phyloP scores from a whole-genome alignment of 1,139 yeast genomes.

The Magnusiomyces tetraspermus region DNA sequence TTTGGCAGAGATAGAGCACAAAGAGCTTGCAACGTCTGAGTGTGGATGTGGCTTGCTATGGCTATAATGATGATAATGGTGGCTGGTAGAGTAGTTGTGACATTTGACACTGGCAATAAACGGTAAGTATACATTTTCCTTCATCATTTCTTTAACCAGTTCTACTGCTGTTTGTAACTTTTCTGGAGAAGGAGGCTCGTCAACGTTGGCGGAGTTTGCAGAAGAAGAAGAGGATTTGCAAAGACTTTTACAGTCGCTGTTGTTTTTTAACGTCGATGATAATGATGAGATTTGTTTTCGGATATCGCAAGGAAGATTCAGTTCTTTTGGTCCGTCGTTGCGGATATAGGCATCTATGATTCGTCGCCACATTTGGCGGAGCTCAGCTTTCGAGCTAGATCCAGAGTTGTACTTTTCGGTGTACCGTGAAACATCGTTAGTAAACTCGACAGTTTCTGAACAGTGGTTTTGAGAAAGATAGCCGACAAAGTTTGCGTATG shows the following conservation, averaged over 20 bases:
- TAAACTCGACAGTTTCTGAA: conserved; percentile 31
- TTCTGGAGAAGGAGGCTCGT: conserved; percentile 22
- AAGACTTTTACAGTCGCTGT: background rate
- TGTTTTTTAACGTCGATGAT: conserved; percentile 1
- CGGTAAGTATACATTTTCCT: conserved; percentile 26
- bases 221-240: conserved; percentile 1
- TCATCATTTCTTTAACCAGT: conserved; percentile 27
- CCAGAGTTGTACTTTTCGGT: conserved; percentile 3
- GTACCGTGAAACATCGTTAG: conserved; percentile 27
- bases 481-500: conserved; percentile 25
- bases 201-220: background rate
- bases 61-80: background rate
- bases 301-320: conserved; percentile 28
- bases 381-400: conserved; percentile 2
- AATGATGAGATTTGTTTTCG: conserved; percentile 20
- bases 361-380: conserved; percentile 23
- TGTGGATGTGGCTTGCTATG: background rate
- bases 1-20: too few species aligned
- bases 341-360: conserved; percentile 27
- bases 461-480: conserved; percentile 30
- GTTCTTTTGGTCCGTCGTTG: conserved; percentile 27
- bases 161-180: conserved; percentile 21
- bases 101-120: conserved; percentile 17
- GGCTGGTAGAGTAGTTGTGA: background rate
- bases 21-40: background rate